Evolutionary conservation across 73 alveolate species (phyloP).

Genomic region (Paramecium biaurelia): DNA sequence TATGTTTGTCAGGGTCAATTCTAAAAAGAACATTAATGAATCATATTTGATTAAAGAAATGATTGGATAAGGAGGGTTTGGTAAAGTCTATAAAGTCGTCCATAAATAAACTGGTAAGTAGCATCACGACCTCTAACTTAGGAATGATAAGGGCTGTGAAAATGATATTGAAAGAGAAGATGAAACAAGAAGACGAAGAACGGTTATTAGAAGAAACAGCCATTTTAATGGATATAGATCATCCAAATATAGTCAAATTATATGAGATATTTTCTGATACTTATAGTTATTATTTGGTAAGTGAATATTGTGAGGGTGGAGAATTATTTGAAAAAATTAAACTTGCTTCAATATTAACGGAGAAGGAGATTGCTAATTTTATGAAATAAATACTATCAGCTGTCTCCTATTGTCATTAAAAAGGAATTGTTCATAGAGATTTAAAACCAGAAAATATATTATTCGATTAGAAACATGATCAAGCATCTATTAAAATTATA

Average conservation of each 20-base stretch:
- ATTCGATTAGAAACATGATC: conserved; percentile 78
- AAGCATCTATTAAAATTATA: conserved; percentile 77
- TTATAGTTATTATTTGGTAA: conserved; percentile 14
- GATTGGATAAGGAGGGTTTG: conserved; percentile 57
- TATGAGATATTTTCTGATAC: conserved; percentile 31
- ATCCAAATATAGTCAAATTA: conserved; percentile 51
- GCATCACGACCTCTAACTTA: background rate
- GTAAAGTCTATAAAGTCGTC: conserved; percentile 50
- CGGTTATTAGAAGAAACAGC: conserved; percentile 17
- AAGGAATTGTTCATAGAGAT: conserved; percentile 93
- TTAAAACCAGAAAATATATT: conserved; percentile 92
- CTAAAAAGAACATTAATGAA: conserved; percentile 17
- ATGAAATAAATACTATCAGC: conserved; percentile 80
- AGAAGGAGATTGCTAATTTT: conserved; percentile 68
- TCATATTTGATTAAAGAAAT: conserved; percentile 13
- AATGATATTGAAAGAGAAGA: conserved; percentile 32
- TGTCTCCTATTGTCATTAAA: conserved; percentile 86
- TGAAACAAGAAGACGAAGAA: conserved; percentile 25
- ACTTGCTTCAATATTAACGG: conserved; percentile 69
- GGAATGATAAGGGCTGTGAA: conserved; percentile 63
- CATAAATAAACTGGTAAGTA: conserved; percentile 28
- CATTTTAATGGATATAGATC: conserved; percentile 42
- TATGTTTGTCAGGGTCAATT: conserved; percentile 38
- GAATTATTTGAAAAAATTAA: conserved; percentile 75
- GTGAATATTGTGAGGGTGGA: conserved; percentile 61